Evolutionary conservation across 2,329 filamentous ascomycete species (phyloP).

Genomic region (Fusarium tuaranense): DNA sequence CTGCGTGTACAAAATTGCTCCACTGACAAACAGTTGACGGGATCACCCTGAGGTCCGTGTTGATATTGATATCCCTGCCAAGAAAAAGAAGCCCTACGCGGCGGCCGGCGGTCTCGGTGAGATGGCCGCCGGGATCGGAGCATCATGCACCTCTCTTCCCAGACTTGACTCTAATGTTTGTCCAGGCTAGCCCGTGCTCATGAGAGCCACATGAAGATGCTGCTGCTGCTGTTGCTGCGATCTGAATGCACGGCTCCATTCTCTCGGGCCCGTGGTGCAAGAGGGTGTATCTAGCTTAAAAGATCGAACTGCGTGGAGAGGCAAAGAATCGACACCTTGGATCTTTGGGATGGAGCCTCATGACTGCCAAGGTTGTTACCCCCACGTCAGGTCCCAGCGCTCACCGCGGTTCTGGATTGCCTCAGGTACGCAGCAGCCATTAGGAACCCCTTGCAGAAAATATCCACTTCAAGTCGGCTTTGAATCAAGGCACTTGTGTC

Average conservation of each 20-base stretch:
- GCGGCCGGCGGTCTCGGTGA: not conserved
- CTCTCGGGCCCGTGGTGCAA: too few relatives aligned
- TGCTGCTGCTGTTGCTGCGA: not conserved
- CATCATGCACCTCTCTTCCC: not conserved
- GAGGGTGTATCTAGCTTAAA: not conserved
- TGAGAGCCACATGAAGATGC: not conserved
- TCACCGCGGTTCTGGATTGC: not conserved
- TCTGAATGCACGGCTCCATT: not conserved
- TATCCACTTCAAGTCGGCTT: not conserved
- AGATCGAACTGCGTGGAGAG: not conserved
- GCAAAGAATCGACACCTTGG: not conserved
- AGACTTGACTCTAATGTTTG: not conserved
- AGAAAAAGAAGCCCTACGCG: not conserved
- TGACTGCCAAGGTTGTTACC: not conserved
- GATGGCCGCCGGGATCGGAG: conserved; percentile 6
- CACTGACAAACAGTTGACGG: not conserved
- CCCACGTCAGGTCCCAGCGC: not conserved
- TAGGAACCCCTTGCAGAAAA: not conserved
- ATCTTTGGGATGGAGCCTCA: not conserved
- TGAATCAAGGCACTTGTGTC: not conserved
- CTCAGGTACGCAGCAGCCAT: not conserved
- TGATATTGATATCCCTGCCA: not conserved
- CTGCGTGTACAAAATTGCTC: not conserved
- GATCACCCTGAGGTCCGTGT: not conserved
- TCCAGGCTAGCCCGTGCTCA: not conserved